Percentiles rank a stretch among this genome's conserved stretches.
phyloP scores from a whole-genome alignment of 371 early-diverging fungal genomes.

The Mucor circinelloides region DNA sequence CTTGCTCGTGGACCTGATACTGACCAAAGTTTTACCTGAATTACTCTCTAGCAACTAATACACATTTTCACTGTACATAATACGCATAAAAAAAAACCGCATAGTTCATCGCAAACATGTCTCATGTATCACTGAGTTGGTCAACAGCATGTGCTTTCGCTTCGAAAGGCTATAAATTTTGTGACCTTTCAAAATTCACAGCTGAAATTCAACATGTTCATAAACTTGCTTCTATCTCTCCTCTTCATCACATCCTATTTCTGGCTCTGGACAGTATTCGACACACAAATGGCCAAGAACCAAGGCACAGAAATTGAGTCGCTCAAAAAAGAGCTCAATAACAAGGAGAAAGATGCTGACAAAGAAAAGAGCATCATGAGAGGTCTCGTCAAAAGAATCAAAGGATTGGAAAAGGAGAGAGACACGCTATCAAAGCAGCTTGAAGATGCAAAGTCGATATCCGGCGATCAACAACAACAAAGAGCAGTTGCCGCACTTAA shows the following conservation, averaged over 20 bases:
- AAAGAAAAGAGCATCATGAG: slow-evolving; percentile 44
- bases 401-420: slow-evolving; percentile 37
- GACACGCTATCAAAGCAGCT: slow-evolving; percentile 26
- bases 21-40: slow-evolving; percentile 44
- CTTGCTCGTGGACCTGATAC: slow-evolving; percentile 43
- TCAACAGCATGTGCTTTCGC: neutral
- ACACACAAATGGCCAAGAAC: slow-evolving; percentile 2
- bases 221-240: slow-evolving; percentile 3
- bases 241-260: slow-evolving; percentile 9
- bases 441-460: slow-evolving; percentile 5
- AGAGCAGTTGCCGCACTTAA: slow-evolving; percentile 30
- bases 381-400: slow-evolving; percentile 46
- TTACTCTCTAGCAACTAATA: slow-evolving; percentile 12
- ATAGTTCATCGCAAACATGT: no score
- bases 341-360: slow-evolving; percentile 8
- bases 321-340: neutral
- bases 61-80: neutral
- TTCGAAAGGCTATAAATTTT: neutral
- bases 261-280: slow-evolving; percentile 10
- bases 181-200: neutral
- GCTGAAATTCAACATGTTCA: neutral
- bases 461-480: slow-evolving; percentile 3
- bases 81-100: no score
- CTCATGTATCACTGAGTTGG: no score
- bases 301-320: neutral